A percentile compares a stretch with the other conserved stretches of the same genome.
These are phyloP conservation scores for Exidia glandulosa DNA, from an alignment of 768 basidiomycete genomes.

Conservation along the genomic window DNA sequence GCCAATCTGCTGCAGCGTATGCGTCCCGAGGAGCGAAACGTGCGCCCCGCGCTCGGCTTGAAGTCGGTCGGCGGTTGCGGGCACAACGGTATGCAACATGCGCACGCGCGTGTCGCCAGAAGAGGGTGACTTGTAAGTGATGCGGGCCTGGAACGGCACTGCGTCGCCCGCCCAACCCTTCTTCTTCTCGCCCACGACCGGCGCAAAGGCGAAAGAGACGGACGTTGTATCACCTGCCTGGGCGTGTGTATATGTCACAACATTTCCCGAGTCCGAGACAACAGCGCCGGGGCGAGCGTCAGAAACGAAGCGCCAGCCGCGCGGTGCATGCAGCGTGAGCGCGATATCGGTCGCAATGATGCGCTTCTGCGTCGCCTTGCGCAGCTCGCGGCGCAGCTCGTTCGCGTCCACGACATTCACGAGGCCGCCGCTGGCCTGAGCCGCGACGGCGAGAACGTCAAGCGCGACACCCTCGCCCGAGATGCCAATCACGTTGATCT, in stretches of 20 bases:
- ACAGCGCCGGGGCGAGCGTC: background rate
- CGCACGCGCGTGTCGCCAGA: background rate
- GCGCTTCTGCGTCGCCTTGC: slow-evolving; percentile 1
- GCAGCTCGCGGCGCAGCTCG: slow-evolving; percentile 2
- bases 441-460: background rate
- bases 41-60: background rate
- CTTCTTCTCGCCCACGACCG: background rate
- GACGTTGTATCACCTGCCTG: background rate
- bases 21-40: background rate
- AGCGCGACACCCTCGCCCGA: slow-evolving; percentile 1
- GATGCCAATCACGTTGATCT: slow-evolving; percentile 2
- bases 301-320: slow-evolving; percentile 13
- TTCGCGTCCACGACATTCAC: background rate
- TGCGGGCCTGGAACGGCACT: background rate
- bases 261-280: background rate
- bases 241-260: background rate
- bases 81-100: background rate
- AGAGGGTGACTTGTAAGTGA: background rate
- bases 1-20: background rate
- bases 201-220: background rate
- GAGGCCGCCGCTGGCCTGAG: background rate
- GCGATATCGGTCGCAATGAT: background rate
- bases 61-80: background rate
- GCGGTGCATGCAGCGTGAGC: background rate
- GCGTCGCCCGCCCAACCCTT: background rate